phyloP scores from a whole-genome alignment of 352 stramenopile species.

The Phytophthora nicotianae region DNA sequence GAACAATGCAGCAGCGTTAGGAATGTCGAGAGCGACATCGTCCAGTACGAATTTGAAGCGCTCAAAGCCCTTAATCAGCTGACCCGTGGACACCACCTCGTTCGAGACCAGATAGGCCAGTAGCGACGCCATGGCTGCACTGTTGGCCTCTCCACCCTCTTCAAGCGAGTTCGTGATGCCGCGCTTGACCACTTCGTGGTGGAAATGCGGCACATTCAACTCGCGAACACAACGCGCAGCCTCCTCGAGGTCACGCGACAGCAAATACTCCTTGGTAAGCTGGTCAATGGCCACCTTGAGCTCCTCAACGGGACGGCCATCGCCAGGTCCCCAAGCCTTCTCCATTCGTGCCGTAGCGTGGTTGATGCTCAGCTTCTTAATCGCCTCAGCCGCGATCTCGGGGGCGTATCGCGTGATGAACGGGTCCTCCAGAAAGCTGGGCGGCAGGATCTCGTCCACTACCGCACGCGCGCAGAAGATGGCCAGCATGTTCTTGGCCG shows the following conservation, averaged over 20 bases:
- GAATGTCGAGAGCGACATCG: conserved; percentile 74
- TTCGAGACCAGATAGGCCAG: conserved; percentile 75
- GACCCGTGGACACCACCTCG: conserved; percentile 60
- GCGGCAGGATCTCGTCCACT: conserved; percentile 98
- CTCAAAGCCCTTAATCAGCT: conserved; percentile 86
- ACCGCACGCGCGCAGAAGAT: conserved; percentile 98
- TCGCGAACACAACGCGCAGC: conserved; percentile 92
- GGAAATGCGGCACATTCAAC: conserved; percentile 95
- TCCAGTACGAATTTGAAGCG: conserved; percentile 72
- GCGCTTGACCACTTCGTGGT: conserved; percentile 96
- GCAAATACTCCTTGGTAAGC: conserved; percentile 96
- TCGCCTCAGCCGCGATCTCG: conserved; percentile 95
- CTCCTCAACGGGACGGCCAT: conserved; percentile 90
- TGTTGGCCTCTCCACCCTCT: conserved; percentile 52
- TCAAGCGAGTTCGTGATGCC: conserved; percentile 66
- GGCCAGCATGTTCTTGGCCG: conserved; percentile 91
- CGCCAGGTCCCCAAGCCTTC: conserved; percentile 97
- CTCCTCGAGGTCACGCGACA: conserved; percentile 95
- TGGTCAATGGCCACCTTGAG: conserved; percentile 95
- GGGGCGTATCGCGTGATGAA: conserved; percentile 94
- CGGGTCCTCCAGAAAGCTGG: conserved; percentile 96
- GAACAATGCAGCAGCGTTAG: conserved; percentile 57
- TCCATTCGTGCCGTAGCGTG: conserved; percentile 95
- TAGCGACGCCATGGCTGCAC: conserved; percentile 71
- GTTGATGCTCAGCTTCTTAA: conserved; percentile 97